phyloP scores from a whole-genome alignment of 768 basidiomycete species.

The Tricholoma bakamatsutake region DNA sequence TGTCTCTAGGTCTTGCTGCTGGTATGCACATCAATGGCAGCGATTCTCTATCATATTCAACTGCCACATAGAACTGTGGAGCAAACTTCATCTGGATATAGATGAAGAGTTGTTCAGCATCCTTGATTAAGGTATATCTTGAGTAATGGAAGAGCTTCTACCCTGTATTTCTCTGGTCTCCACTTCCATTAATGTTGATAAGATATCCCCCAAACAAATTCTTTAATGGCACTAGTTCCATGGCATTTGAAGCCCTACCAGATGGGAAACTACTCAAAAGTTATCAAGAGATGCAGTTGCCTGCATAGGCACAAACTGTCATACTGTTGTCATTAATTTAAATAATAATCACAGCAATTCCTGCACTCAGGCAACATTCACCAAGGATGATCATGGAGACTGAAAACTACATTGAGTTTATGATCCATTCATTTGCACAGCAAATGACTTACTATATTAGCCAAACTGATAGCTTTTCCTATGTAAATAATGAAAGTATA shows the following conservation, averaged over 20 bases:
- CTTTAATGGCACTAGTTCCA: neutral
- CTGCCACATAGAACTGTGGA: too few relatives aligned
- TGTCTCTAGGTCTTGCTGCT: neutral
- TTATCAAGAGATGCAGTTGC: neutral
- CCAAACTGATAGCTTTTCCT: neutral
- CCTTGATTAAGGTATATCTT: neutral
- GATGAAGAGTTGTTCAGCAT: neutral
- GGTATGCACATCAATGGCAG: neutral
- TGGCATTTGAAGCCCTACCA: neutral
- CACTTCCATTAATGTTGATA: neutral
- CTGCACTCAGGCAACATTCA: neutral
- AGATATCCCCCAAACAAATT: neutral
- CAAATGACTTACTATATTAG: conserved; percentile 1
- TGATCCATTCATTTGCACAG: neutral
- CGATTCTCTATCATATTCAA: neutral
- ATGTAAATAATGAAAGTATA: neutral
- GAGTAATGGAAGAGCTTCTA: neutral
- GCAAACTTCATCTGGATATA: neutral
- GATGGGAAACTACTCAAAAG: neutral
- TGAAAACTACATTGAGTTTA: neutral
- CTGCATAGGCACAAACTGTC: neutral
- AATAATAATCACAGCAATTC: neutral
- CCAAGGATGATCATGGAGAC: neutral
- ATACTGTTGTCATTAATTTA: neutral
- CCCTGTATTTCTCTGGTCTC: neutral